These are phyloP conservation scores for Dactylellina cionopaga DNA, from an alignment of 2,329 filamentous ascomycete species.

Conservation along the genomic window DNA sequence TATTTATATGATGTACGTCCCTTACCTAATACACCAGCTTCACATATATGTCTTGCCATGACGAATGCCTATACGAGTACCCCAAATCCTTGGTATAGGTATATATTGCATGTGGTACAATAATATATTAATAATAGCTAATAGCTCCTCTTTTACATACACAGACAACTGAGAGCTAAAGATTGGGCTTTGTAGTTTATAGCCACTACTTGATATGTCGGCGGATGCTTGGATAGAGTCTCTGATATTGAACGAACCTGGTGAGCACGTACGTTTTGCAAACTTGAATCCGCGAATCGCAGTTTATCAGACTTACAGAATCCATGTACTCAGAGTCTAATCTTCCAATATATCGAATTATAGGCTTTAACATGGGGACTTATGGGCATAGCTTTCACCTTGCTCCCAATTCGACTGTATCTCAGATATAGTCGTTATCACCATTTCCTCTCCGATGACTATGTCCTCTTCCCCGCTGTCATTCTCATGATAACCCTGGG, in stretches of 20 bases:
- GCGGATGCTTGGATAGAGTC: slow-evolving; percentile 24
- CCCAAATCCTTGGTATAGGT: too few relatives aligned
- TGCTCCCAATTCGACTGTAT: slow-evolving; percentile 22
- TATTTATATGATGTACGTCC: too few relatives aligned
- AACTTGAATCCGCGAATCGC: too few relatives aligned
- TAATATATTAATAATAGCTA: too few relatives aligned
- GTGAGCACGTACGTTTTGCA: slow-evolving; percentile 34
- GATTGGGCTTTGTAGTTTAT: too few relatives aligned
- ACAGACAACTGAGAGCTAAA: too few relatives aligned
- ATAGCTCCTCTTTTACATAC: too few relatives aligned
- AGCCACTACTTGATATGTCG: not conserved
- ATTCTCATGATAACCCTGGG: slow-evolving; percentile 12
- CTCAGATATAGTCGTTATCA: slow-evolving; percentile 16
- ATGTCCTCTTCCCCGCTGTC: slow-evolving; percentile 23
- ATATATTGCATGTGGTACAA: too few relatives aligned
- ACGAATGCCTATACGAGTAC: too few relatives aligned
- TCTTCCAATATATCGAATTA: not conserved
- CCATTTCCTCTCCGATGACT: slow-evolving; percentile 25
- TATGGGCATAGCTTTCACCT: slow-evolving; percentile 22
- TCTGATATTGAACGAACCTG: slow-evolving; percentile 10
- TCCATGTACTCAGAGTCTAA: not conserved
- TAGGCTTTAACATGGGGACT: slow-evolving; percentile 32
- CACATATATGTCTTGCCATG: too few relatives aligned
- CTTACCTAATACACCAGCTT: too few relatives aligned
- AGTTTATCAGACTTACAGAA: too few relatives aligned